These are phyloP conservation scores for Neoboletus brunneissimus DNA, from an alignment of 768 basidiomycete species.

Conservation along the genomic window DNA sequence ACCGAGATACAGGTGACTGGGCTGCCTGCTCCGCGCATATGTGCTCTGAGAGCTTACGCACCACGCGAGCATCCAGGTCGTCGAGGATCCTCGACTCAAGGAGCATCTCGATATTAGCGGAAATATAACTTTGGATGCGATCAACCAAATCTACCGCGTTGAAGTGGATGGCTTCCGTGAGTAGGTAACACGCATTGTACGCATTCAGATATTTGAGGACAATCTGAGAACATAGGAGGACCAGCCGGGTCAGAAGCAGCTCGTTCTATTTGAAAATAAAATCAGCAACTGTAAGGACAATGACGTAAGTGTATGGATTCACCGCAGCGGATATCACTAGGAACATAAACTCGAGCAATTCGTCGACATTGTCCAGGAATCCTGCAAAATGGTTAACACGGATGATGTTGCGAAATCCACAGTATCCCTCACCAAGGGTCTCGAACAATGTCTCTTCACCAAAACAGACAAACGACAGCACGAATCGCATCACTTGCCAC, in stretches of 20 bases:
- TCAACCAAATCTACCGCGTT: slow-evolving; percentile 66
- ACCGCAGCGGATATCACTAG: slow-evolving; percentile 84
- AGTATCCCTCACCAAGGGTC: slow-evolving; percentile 50
- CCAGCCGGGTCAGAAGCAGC: slow-evolving; percentile 80
- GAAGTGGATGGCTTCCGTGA: slow-evolving; percentile 79
- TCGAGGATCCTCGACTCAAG: slow-evolving; percentile 81
- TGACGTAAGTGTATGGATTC: slow-evolving; percentile 21
- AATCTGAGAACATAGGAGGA: slow-evolving; percentile 76
- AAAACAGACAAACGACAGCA: slow-evolving; percentile 74
- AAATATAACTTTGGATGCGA: slow-evolving; percentile 75
- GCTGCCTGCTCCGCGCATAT: slow-evolving; percentile 56
- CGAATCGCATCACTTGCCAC: slow-evolving; percentile 73
- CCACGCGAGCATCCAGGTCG: slow-evolving; percentile 59
- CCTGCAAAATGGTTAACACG: slow-evolving; percentile 39
- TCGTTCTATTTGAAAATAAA: slow-evolving; percentile 59
- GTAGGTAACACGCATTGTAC: slow-evolving; percentile 75
- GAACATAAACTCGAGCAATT: slow-evolving; percentile 83
- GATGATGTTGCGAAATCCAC: background rate
- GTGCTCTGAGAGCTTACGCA: slow-evolving; percentile 64
- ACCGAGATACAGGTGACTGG: slow-evolving; percentile 67
- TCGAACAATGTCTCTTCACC: slow-evolving; percentile 74
- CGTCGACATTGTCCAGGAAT: slow-evolving; percentile 62
- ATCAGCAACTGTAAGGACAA: background rate
- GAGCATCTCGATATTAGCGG: slow-evolving; percentile 81
- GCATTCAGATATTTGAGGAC: slow-evolving; percentile 66